phyloP scores from a whole-genome alignment of 768 basidiomycete genomes.

The Boletus tomentosulus region DNA sequence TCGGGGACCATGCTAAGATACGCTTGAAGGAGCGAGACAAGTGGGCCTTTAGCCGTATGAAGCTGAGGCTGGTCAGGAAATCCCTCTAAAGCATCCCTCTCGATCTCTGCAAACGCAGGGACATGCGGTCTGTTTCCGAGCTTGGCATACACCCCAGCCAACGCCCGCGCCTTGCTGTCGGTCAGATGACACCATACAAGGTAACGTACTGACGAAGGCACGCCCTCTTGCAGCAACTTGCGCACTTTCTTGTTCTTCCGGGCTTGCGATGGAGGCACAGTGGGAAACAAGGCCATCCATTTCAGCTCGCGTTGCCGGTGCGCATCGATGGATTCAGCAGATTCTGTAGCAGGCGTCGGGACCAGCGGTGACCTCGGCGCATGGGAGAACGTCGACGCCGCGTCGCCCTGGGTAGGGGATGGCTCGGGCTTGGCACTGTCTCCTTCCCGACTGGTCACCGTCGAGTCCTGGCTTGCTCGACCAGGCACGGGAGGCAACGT shows the following conservation, averaged over 20 bases:
- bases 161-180: slow-evolving; percentile 67
- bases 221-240: slow-evolving; percentile 69
- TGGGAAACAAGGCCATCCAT: slow-evolving; percentile 66
- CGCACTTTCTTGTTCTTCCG: slow-evolving; percentile 78
- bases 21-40: slow-evolving; percentile 60
- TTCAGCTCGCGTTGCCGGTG: slow-evolving; percentile 73
- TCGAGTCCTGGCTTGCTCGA: slow-evolving; percentile 55
- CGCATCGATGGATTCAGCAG: slow-evolving; percentile 40
- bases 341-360: slow-evolving; percentile 12
- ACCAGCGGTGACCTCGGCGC: slow-evolving; percentile 26
- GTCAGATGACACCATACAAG: slow-evolving; percentile 80
- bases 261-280: slow-evolving; percentile 55
- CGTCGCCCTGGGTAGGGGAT: slow-evolving; percentile 35
- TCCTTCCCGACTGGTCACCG: slow-evolving; percentile 29
- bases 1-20: slow-evolving; percentile 87
- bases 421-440: slow-evolving; percentile 6
- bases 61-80: slow-evolving; percentile 60
- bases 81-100: slow-evolving; percentile 49
- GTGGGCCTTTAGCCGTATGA: slow-evolving; percentile 50
- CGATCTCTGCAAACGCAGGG: slow-evolving; percentile 48
- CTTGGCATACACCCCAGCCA: slow-evolving; percentile 65
- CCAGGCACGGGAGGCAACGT: slow-evolving; percentile 40
- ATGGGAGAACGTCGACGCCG: slow-evolving; percentile 38
- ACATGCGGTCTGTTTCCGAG: slow-evolving; percentile 55
- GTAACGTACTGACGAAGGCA: slow-evolving; percentile 80